A percentile compares a stretch with the other conserved stretches of the same genome.
Conservation (phyloP, 305 asterid genomes). For the Fraxinus xanthoxyloides region DNA sequence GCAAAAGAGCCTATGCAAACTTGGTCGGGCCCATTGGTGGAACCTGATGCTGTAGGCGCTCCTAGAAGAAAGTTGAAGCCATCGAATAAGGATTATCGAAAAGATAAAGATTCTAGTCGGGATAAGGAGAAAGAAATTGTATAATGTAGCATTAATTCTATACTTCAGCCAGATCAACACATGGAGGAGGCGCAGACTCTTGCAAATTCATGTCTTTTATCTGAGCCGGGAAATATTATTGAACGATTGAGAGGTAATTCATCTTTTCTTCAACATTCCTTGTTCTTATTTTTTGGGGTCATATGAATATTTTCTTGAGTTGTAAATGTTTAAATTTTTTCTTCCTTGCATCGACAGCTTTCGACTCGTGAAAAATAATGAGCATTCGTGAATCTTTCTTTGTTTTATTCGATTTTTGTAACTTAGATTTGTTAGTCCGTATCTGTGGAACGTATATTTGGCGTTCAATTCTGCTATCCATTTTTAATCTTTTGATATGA, state of each 20-base stretch:
- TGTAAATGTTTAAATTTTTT: conserved; percentile 12
- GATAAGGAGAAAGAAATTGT: conserved; percentile 21
- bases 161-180: conserved; percentile 37
- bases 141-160: conserved; percentile 25
- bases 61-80: conserved; percentile 59
- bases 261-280: conserved; percentile 1
- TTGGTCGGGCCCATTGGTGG: conserved; percentile 82
- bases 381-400: neutral
- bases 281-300: conserved; percentile 23
- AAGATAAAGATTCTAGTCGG: conserved; percentile 16
- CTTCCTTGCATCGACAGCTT: neutral
- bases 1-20: conserved; percentile 69
- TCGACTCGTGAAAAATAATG: neutral
- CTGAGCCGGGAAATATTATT: conserved; percentile 23
- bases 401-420: neutral
- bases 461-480: neutral
- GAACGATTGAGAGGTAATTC: conserved; percentile 29
- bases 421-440: neutral
- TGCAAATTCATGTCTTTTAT: conserved; percentile 9
- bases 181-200: conserved; percentile 23
- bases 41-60: conserved; percentile 39
- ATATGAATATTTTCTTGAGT: conserved; percentile 29
- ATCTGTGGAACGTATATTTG: neutral
- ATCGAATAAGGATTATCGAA: conserved; percentile 36
- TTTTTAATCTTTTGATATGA: neutral